Conservation (phyloP, 305 asterid genomes). For the Fraxinus floribunda region DNA sequence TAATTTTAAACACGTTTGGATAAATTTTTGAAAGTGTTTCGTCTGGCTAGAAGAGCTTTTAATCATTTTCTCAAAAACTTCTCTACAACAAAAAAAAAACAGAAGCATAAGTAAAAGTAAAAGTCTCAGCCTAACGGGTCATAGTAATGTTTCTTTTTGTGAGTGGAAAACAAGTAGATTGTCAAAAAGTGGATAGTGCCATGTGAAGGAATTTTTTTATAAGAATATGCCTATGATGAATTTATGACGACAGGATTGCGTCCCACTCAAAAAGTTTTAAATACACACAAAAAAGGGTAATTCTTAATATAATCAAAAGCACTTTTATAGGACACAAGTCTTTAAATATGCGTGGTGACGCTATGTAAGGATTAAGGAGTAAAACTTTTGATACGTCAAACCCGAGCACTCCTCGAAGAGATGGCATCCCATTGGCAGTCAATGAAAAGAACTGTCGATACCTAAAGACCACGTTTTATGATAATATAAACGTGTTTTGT, state of each 20-base stretch:
- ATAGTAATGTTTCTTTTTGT: conserved; percentile 23
- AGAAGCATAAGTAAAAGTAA: too few relatives aligned
- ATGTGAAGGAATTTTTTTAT: background rate
- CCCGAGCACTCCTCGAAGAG: background rate
- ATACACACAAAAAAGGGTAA: background rate
- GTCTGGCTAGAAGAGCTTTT: background rate
- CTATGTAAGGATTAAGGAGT: background rate
- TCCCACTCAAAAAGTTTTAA: conserved; percentile 17
- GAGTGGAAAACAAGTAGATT: conserved; percentile 44
- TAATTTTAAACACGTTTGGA: background rate
- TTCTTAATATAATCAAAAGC: background rate
- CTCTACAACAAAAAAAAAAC: too few relatives aligned
- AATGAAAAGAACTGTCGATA: background rate
- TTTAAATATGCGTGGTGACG: background rate
- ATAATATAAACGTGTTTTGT: too few relatives aligned
- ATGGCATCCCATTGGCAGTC: background rate
- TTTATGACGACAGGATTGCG: conserved; percentile 26
- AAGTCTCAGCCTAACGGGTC: background rate
- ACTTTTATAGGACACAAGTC: background rate
- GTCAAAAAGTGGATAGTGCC: conserved; percentile 13
- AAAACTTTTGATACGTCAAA: background rate
- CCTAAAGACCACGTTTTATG: background rate
- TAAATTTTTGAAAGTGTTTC: background rate
- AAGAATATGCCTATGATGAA: conserved; percentile 31
- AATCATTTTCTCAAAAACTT: background rate